Base-by-base conservation (phyloP, 1,284 basidiomycete genomes). In the Pascua guehoae region DNA sequence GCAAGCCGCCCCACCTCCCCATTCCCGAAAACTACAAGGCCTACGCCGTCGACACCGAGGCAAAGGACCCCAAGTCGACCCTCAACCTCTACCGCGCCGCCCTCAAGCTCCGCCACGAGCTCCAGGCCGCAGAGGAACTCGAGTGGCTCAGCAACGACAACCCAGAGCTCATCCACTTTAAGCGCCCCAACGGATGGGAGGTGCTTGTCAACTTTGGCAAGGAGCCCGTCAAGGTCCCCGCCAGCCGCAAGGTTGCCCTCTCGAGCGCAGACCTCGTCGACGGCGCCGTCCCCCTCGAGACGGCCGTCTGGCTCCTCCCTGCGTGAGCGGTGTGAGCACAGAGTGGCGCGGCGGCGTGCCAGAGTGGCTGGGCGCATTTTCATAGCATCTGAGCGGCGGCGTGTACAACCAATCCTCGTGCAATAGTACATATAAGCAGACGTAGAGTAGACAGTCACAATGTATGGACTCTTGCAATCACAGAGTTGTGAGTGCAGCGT, bases 131-230 rank as follows among this genome's bases (percentile, higher is more conserved):
- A 9, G 71, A 73, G 61, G 60, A 66, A 18, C 56, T 74, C 15
- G 68, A 71, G 57, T 72, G 71, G 70, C 50, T 69, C 36, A 49
- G 53, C 16, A 47, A 49, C 41, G 53, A 61, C n/a, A 18, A 53
- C 14, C 24, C 24, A 32, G 54, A 62, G 4, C 56, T 68, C 4
- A 43, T 73, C 42, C 65, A 68, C 59, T 73, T 67, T 49, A 66
- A 60, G 53, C 54, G 72, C 42, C 65, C 67, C n/a, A 66, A 65
- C n/a, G 72, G 70, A 18, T 74, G 72, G 72, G 62, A 69, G 54
- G 65, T 69, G 11, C 40, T 73, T 2, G 60, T 69, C 48, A 73
- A 73, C 66, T 58, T 65, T 58, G 63, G 63, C 49, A 54, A 60
- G 18, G 55, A 63, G 59, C 50, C 41, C 37, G 49, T 65, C 4